These are phyloP conservation scores for Chaetomium sp. DNA, from an alignment of 2,329 filamentous ascomycete genomes.

Conservation along the genomic window DNA sequence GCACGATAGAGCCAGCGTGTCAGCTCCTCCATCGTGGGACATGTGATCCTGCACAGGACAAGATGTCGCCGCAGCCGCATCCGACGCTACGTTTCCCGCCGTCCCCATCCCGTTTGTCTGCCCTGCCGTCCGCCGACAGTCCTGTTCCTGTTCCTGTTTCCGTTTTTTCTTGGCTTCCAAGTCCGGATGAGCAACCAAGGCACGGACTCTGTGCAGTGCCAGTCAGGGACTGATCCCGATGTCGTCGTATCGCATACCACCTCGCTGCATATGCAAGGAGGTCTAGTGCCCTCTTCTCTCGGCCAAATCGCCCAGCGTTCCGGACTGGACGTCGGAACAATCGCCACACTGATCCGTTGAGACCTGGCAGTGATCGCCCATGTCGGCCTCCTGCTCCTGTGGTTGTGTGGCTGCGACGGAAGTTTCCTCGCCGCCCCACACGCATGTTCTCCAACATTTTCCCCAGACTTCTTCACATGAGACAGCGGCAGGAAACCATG, in stretches of 20 bases:
- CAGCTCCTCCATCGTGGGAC: neutral
- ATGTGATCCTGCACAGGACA: neutral
- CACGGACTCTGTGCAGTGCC: neutral
- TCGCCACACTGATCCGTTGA: constrained; percentile 16
- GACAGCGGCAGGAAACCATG: neutral
- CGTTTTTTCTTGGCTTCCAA: neutral
- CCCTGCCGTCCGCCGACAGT: neutral
- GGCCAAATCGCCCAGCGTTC: constrained; percentile 15
- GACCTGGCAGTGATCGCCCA: constrained; percentile 8
- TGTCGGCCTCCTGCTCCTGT: neutral
- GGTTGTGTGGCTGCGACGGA: constrained; percentile 7
- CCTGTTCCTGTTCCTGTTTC: neutral
- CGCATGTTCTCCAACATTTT: constrained; percentile 4
- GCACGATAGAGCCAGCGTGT: constrained; percentile 7
- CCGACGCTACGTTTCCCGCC: neutral
- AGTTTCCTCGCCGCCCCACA: neutral
- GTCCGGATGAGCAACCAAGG: neutral
- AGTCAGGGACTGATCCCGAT: neutral
- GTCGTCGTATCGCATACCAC: neutral
- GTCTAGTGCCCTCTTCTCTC: constrained; percentile 9
- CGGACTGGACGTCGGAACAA: constrained; percentile 15
- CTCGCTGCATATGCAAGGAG: constrained; percentile 13
- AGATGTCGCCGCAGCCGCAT: too few species aligned
- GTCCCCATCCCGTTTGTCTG: neutral
- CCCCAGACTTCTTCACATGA: constrained; percentile 8